These are phyloP conservation scores for Haematococcus lacustris DNA, from an alignment of 139 green algal species.

Conservation along the genomic window DNA sequence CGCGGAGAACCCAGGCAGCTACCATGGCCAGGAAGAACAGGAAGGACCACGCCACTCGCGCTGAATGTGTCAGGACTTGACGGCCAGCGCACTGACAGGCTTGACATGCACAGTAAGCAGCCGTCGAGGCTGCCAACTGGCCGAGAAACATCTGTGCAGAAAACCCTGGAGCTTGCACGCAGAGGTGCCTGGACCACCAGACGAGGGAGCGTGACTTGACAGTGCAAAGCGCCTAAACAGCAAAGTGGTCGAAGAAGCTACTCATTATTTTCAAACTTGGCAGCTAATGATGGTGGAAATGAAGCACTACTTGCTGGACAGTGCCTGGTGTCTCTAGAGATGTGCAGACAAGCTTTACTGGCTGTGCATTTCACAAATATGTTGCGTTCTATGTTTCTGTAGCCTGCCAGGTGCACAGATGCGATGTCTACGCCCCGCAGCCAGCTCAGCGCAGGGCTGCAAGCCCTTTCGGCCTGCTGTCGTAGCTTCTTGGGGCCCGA, in stretches of 20 bases:
- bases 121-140: background rate
- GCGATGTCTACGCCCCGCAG: background rate
- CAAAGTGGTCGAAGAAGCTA: too few relatives aligned
- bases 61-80: slow-evolving; percentile 51
- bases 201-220: too few relatives aligned
- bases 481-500: slow-evolving; percentile 14
- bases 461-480: background rate
- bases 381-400: too few relatives aligned
- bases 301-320: too few relatives aligned
- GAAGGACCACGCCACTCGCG: slow-evolving; percentile 67
- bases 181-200: background rate
- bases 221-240: too few relatives aligned
- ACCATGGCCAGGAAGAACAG: slow-evolving; percentile 90
- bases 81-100: slow-evolving; percentile 2
- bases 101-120: slow-evolving; percentile 1
- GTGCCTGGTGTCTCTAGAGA: too few relatives aligned
- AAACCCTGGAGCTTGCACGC: background rate
- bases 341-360: too few relatives aligned
- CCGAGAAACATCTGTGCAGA: background rate
- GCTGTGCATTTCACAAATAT: too few relatives aligned
- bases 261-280: too few relatives aligned
- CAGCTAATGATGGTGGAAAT: too few relatives aligned
- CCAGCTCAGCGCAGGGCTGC: slow-evolving; percentile 1
- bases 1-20: slow-evolving; percentile 77
- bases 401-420: too few relatives aligned